Evolutionary conservation across 2,329 filamentous ascomycete species (phyloP).

Genomic region (Dichotomopilus funicola): DNA sequence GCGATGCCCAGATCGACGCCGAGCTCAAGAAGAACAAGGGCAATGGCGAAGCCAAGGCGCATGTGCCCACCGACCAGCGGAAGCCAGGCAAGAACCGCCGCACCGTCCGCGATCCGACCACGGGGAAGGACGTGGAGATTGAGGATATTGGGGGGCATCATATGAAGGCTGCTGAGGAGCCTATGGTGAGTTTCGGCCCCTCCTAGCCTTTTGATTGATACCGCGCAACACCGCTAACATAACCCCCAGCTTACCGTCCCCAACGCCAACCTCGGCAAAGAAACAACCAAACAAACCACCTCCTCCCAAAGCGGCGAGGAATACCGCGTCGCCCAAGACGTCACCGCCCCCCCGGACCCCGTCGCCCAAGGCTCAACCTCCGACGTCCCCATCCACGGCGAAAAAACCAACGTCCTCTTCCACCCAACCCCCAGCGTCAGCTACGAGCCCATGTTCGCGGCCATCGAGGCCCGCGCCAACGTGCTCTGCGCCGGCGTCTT

Average conservation of each 20-base stretch:
- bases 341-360: slow-evolving; percentile 85
- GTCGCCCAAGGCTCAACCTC: slow-evolving; percentile 75
- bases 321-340: slow-evolving; percentile 79
- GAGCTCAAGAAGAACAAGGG: slow-evolving; percentile 29
- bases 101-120: slow-evolving; percentile 78
- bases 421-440: slow-evolving; percentile 87
- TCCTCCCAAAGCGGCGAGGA: slow-evolving; percentile 66
- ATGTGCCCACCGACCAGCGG: slow-evolving; percentile 31
- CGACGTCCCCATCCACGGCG: slow-evolving; percentile 90
- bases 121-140: slow-evolving; percentile 78
- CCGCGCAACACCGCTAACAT: neutral
- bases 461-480: slow-evolving; percentile 68
- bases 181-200: slow-evolving; percentile 44
- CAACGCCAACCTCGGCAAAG: slow-evolving; percentile 78
- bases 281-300: slow-evolving; percentile 65
- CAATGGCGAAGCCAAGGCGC: slow-evolving; percentile 36
- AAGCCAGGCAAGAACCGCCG: slow-evolving; percentile 49
- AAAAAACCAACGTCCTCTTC: slow-evolving; percentile 94
- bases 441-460: slow-evolving; percentile 80
- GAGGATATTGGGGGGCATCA: slow-evolving; percentile 59
- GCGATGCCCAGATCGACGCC: slow-evolving; percentile 63
- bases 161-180: slow-evolving; percentile 64
- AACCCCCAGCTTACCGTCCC: slow-evolving; percentile 64
- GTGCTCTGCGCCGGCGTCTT: slow-evolving; percentile 65
- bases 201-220: neutral